Percentiles rank a stretch among this genome's conserved stretches.
These are phyloP conservation scores for Ceratocystis albifundus DNA, from an alignment of 2,329 filamentous ascomycete species.

Conservation along the genomic window DNA sequence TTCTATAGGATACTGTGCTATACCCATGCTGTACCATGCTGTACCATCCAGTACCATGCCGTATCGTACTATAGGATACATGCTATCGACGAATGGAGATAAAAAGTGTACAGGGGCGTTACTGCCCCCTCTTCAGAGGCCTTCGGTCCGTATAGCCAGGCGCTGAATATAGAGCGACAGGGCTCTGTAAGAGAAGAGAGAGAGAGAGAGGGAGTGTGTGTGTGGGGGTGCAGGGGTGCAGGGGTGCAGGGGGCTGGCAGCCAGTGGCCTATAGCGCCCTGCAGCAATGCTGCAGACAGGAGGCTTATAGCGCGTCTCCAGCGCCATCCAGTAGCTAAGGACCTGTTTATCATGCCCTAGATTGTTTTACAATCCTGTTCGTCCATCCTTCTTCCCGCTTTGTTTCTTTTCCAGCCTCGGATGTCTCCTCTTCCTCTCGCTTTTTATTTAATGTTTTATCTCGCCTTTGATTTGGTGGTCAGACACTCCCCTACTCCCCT, in stretches of 20 bases:
- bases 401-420: conserved; percentile 10
- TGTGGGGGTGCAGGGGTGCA: background rate
- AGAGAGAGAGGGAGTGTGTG: too few species aligned
- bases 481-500: too few species aligned
- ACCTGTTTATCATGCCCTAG: background rate
- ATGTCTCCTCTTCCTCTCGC: background rate
- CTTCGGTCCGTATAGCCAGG: background rate
- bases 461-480: too few species aligned
- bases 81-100: too few species aligned
- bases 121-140: too few species aligned
- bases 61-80: too few species aligned
- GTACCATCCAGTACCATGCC: too few species aligned
- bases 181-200: background rate
- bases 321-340: background rate
- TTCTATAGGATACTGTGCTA: too few species aligned
- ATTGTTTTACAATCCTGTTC: conserved; percentile 6
- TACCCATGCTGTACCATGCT: too few species aligned
- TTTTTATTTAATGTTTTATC: background rate
- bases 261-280: background rate
- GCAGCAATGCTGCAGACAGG: background rate
- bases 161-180: background rate
- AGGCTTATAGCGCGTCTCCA: background rate
- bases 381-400: conserved; percentile 2
- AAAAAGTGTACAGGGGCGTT: too few species aligned
- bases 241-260: background rate